phyloP scores from a whole-genome alignment of 148 eudicot genomes.

The Bassia scoparia region DNA sequence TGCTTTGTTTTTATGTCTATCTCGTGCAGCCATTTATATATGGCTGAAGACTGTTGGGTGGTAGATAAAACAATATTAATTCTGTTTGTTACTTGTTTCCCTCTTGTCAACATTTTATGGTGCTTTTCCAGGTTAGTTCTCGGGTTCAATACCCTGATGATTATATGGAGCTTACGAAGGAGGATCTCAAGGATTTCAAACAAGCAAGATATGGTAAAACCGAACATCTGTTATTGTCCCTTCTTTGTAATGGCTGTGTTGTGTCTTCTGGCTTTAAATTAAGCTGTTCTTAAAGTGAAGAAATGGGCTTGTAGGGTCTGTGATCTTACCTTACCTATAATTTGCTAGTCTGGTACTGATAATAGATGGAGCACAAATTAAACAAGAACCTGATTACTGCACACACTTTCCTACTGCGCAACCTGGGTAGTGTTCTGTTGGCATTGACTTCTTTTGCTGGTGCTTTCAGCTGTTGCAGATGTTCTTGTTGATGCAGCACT shows the following conservation, averaged over 20 bases:
- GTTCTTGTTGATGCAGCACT: slow-evolving; percentile 94
- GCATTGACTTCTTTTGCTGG: slow-evolving; percentile 22
- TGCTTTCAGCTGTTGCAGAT: slow-evolving; percentile 87
- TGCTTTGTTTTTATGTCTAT: slow-evolving; percentile 6
- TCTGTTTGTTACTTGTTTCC: background rate
- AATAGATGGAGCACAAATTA: background rate
- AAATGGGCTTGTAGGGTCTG: background rate
- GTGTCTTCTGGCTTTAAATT: slow-evolving; percentile 2
- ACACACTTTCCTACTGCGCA: background rate
- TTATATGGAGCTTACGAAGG: slow-evolving; percentile 79
- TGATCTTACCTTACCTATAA: background rate
- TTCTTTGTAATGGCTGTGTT: background rate
- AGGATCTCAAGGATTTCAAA: slow-evolving; percentile 91
- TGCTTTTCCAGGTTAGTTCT: slow-evolving; percentile 65
- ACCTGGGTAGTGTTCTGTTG: slow-evolving; percentile 1
- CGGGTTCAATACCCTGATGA: slow-evolving; percentile 92
- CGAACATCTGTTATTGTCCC: background rate
- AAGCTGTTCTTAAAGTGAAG: background rate
- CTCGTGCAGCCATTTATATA: background rate
- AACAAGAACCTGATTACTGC: background rate
- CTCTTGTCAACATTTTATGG: slow-evolving; percentile 12
- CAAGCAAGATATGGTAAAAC: slow-evolving; percentile 91
- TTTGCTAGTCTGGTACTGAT: background rate
- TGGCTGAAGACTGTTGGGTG: background rate
- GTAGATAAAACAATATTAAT: background rate